Evolutionary conservation across 768 basidiomycete genomes (phyloP), one percentile per base, ranked within the genome.

Genomic region (Phylloporus scabripes): DNA sequence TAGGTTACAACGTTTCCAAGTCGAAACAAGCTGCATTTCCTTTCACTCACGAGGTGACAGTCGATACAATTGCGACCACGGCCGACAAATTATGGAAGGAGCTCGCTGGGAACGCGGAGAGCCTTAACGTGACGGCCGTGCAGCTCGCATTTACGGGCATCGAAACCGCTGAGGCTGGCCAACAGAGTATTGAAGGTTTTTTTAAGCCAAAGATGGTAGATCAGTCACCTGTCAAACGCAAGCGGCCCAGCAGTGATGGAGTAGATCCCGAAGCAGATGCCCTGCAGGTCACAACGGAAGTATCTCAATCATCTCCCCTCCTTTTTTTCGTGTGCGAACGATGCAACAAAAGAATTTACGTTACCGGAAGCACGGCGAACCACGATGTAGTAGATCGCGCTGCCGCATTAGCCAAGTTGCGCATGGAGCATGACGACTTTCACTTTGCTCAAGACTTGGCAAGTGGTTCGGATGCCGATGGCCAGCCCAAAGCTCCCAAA

Each of bases 21-120:
- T 92, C 93, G 3, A 90, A 87, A 60, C 95, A 98, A 67, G 77
- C 80, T 0, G 74, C 88, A 0, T 98, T 98, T 62, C 93, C 92
- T 0, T 96, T 88, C 69, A 78, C 81, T 21, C 76, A 77, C 14
- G 79, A 85, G 31, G 72, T 89, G 17, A 82, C 81, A 0, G 82
- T 90, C 12, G 90, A 94, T 51, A 71, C 78, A 50, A 85, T 99
- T 52, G 79, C 83, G 15, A 70, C 78, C 10, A 82, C 81, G 20
- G 94, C 83, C 4, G 80, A 88, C 58, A 85, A 81, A 61, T 74
- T 99, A 1, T 90, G 93, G 85, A 87, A 84, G 55, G 92, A 94
- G 50, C 78, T 93, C 2, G 75, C 88, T n/a, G 86, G 85, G 26
- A 75, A 63, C 46, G 65, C 54, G 59, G 65, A 60, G 12, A 67